A percentile compares a stretch with the other conserved stretches of the same genome.
phyloP scores from a whole-genome alignment of 768 basidiomycete genomes.

The Tephrocybe sp. region DNA sequence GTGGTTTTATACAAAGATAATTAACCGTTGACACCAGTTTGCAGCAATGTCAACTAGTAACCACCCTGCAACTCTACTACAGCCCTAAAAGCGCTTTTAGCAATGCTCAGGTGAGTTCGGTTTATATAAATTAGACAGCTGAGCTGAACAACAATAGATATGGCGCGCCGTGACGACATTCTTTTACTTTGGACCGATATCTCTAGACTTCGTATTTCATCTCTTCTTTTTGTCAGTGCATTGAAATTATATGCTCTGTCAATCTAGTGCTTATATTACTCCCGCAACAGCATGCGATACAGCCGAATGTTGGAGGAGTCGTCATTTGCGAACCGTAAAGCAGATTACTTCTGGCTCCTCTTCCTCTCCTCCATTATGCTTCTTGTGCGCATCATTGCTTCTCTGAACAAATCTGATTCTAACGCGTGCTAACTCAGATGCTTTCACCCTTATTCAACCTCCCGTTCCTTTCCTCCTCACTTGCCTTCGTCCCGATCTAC shows the following conservation, averaged over 20 bases:
- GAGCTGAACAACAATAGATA: conserved; percentile 43
- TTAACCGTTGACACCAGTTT: conserved; percentile 6
- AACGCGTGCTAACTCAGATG: conserved; percentile 37
- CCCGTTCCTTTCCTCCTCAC: conserved; percentile 89
- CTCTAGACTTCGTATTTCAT: conserved; percentile 94
- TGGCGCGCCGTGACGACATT: conserved; percentile 92
- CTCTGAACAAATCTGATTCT: background rate
- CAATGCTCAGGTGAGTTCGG: conserved; percentile 71
- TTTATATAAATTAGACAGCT: background rate
- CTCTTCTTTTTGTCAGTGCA: conserved; percentile 93
- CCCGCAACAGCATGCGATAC: conserved; percentile 85
- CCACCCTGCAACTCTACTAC: conserved; percentile 91
- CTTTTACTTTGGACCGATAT: conserved; percentile 94
- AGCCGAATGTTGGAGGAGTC: conserved; percentile 97
- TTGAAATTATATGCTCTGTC: background rate
- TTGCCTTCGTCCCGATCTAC: conserved; percentile 96
- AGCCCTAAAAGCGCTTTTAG: conserved; percentile 83
- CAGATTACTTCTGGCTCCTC: conserved; percentile 96
- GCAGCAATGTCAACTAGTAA: conserved; percentile 91
- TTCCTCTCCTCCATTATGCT: conserved; percentile 83
- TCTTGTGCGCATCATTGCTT: conserved; percentile 53
- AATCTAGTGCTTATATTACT: background rate
- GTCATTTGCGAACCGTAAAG: conserved; percentile 85
- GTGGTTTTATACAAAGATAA: too few relatives aligned
- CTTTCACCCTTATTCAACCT: conserved; percentile 89